A percentile compares a stretch with the other conserved stretches of the same genome.
Evolutionary conservation across 768 basidiomycete genomes (phyloP).

Genomic region (Dacryopinax spathularia): DNA sequence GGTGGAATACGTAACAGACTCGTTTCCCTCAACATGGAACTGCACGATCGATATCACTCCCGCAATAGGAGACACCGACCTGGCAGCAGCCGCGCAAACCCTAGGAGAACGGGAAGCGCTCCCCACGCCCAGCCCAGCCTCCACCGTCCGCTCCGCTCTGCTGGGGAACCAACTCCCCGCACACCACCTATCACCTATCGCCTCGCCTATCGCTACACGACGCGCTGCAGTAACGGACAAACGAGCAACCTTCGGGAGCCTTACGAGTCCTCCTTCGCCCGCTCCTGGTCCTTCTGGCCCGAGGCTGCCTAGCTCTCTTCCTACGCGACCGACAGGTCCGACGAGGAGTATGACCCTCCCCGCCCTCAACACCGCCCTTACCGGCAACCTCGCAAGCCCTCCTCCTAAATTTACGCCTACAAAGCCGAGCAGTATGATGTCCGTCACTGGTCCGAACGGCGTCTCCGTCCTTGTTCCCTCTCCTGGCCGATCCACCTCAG

Average conservation of each 20-base stretch:
- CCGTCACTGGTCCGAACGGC: background rate
- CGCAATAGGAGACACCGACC: slow-evolving; percentile 17
- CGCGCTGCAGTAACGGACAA: background rate
- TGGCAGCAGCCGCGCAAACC: slow-evolving; percentile 15
- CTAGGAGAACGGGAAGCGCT: slow-evolving; percentile 33
- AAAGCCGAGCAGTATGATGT: background rate
- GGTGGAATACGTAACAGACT: slow-evolving; percentile 47
- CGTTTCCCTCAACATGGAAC: slow-evolving; percentile 81
- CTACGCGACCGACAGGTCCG: background rate
- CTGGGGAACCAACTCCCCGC: background rate
- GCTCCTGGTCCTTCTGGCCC: too few relatives aligned
- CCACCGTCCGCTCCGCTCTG: background rate
- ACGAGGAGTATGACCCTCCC: background rate
- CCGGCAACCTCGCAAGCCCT: background rate
- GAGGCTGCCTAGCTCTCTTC: background rate
- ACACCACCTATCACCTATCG: background rate
- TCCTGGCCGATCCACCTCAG: background rate
- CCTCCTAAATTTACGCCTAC: background rate
- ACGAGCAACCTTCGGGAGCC: background rate
- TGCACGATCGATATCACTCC: slow-evolving; percentile 67
- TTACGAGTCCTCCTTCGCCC: background rate
- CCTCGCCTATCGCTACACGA: background rate
- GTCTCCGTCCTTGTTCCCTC: background rate
- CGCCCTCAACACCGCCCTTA: background rate
- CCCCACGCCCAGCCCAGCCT: slow-evolving; percentile 69